phyloP scores from a whole-genome alignment of 2,329 filamentous ascomycete species.

The Samsoniella hepiali region DNA sequence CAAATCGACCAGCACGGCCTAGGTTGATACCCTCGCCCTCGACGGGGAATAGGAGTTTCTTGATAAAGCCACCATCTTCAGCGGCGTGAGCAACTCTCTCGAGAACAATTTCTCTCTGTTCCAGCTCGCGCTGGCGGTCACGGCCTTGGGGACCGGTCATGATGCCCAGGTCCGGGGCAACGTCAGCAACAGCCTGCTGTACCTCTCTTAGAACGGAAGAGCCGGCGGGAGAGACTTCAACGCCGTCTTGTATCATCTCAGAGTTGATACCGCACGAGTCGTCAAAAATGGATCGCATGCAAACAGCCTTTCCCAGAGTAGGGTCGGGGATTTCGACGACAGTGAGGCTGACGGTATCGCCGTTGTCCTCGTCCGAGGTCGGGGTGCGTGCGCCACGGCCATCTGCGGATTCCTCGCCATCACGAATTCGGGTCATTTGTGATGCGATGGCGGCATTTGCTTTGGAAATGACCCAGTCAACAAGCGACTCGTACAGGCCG shows the following conservation, averaged over 20 bases:
- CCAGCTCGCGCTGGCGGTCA: slow-evolving; percentile 73
- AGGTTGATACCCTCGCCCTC: slow-evolving; percentile 75
- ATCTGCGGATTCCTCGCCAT: slow-evolving; percentile 65
- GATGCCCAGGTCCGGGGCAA: slow-evolving; percentile 75
- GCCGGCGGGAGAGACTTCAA: slow-evolving; percentile 70
- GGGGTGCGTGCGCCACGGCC: slow-evolving; percentile 62
- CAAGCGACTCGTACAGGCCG: slow-evolving; percentile 86
- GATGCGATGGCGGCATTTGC: slow-evolving; percentile 80
- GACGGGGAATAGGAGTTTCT: slow-evolving; percentile 75
- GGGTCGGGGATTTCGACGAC: slow-evolving; percentile 82
- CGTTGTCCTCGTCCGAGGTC: slow-evolving; percentile 65
- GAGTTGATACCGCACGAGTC: slow-evolving; percentile 89
- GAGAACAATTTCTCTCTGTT: slow-evolving; percentile 77
- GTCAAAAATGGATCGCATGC: slow-evolving; percentile 88
- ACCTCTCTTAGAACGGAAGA: slow-evolving; percentile 84
- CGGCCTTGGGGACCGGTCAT: slow-evolving; percentile 62
- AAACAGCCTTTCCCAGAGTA: slow-evolving; percentile 79
- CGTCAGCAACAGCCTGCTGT: slow-evolving; percentile 73
- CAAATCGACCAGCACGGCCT: slow-evolving; percentile 74
- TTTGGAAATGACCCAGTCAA: slow-evolving; percentile 89
- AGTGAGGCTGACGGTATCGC: slow-evolving; percentile 84
- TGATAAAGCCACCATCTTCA: slow-evolving; percentile 79
- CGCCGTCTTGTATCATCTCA: slow-evolving; percentile 95
- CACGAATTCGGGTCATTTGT: slow-evolving; percentile 66
- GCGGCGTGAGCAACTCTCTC: slow-evolving; percentile 83